phyloP scores from a whole-genome alignment of 768 basidiomycete species.

The Termitomyces sp. region DNA sequence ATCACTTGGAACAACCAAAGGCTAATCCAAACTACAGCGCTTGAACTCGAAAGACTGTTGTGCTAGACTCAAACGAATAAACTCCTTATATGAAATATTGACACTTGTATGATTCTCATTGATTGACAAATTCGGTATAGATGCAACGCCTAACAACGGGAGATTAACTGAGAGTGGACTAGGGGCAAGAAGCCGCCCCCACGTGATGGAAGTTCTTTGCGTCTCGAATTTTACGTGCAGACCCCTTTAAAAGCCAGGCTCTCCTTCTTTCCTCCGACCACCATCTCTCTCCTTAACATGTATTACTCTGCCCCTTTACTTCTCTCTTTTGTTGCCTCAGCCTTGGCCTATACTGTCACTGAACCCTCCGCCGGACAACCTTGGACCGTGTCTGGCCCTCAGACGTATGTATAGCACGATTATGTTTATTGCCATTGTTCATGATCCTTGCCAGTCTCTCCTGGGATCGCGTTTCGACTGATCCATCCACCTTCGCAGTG shows the following conservation, averaged over 20 bases:
- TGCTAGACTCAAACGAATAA: slow-evolving; percentile 4
- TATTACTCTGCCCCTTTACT: slow-evolving; percentile 40
- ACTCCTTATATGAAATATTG: slow-evolving; percentile 7
- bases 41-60: neutral
- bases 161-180: slow-evolving; percentile 2
- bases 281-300: slow-evolving; percentile 32
- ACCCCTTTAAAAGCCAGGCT: slow-evolving; percentile 22
- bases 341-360: slow-evolving; percentile 63
- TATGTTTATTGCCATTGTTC: neutral
- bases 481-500: slow-evolving; percentile 65
- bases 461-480: slow-evolving; percentile 69
- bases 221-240: slow-evolving; percentile 17
- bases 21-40: slow-evolving; percentile 1
- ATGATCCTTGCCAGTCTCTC: slow-evolving; percentile 35
- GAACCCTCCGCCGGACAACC: slow-evolving; percentile 43
- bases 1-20: slow-evolving; percentile 15
- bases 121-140: neutral
- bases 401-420: slow-evolving; percentile 33
- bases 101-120: slow-evolving; percentile 11
- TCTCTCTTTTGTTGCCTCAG: slow-evolving; percentile 51
- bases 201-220: slow-evolving; percentile 18
- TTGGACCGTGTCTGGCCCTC: slow-evolving; percentile 60
- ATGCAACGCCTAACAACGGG: neutral
- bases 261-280: slow-evolving; percentile 12
- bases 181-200: slow-evolving; percentile 14